Conservation (phyloP, 805 yeast species). For the Debaryomyces prosopidis region DNA sequence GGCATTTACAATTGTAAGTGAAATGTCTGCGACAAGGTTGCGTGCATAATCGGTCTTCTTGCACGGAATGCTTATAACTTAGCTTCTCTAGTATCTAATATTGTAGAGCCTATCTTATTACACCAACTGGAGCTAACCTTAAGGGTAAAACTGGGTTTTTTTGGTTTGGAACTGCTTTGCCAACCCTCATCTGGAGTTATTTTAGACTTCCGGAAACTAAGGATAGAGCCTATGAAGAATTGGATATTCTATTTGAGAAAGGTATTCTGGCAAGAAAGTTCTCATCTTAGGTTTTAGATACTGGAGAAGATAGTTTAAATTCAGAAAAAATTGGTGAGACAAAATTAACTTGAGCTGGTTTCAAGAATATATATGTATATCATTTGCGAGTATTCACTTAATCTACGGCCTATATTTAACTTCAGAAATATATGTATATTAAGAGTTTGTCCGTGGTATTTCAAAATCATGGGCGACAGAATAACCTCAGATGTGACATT, state of each 20-base stretch:
- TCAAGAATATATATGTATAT: too few species aligned
- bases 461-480: too few species aligned
- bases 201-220: slow-evolving; percentile 39
- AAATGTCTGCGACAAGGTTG: slow-evolving; percentile 38
- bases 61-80: slow-evolving; percentile 28
- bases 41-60: slow-evolving; percentile 42
- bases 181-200: slow-evolving; percentile 17
- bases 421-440: too few species aligned
- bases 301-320: background rate
- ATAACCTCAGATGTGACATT: too few species aligned
- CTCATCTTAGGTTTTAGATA: slow-evolving; percentile 1
- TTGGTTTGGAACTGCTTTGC: slow-evolving; percentile 38
- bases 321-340: too few species aligned
- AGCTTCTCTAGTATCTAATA: slow-evolving; percentile 30
- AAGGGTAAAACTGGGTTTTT: slow-evolving; percentile 52
- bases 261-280: slow-evolving; percentile 18
- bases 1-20: slow-evolving; percentile 39
- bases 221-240: slow-evolving; percentile 36
- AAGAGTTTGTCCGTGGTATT: too few species aligned
- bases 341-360: too few species aligned
- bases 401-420: too few species aligned
- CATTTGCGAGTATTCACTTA: too few species aligned
- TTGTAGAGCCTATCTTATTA: slow-evolving; percentile 52
- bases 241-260: slow-evolving; percentile 34
- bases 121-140: slow-evolving; percentile 46